Evolutionary conservation across 148 eudicot genomes (phyloP), one percentile per base, ranked within the genome.

Genomic region (Oxyria digyna): DNA sequence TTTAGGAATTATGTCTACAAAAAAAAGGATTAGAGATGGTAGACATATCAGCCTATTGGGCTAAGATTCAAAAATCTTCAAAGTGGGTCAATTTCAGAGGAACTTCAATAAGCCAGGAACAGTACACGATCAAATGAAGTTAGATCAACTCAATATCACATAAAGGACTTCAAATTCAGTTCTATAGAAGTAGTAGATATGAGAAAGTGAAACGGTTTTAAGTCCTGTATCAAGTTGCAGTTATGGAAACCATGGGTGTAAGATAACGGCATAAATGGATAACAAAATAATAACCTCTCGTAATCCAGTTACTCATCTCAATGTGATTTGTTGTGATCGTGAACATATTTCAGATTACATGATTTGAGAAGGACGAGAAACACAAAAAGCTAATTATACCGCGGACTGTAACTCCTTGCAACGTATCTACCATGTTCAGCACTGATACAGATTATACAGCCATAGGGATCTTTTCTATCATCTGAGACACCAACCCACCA

Each of bases 401-500:
- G 77, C 15, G 99, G 94, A 78, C 91, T 88, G 72, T 88, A 95
- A 77, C 97, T 80, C 82, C 91, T 84, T 33, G 99, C 99, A 52
- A 95, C 81, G 65, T 91, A 95, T 88, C 96, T 80, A 71, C 99
- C 99, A 73, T 95, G 89, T 79, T 95, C 99, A 49, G 99, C 94
- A 75, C 86, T 95, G 76, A 95, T 95, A 63, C 80, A 96, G 54
- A 95, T 87, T 63, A 95, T 88, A 62, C 85, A 85, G 59, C 99
- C 99, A 79, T 91, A 82, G 43, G 89, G 97, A 81, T 88, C 91
- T 72, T 69, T 73, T 37, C 67, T 69, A 78, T 87, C 88, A 72
- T 85, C 86, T 67, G 97, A 84, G 76, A 85, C 77, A 73, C 99
- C 99, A 76, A 96, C 84, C 99, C 99, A 95, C 99, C 99, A 95